Base-by-base conservation (phyloP, 345 rosid species). In the Populus simonii region DNA sequence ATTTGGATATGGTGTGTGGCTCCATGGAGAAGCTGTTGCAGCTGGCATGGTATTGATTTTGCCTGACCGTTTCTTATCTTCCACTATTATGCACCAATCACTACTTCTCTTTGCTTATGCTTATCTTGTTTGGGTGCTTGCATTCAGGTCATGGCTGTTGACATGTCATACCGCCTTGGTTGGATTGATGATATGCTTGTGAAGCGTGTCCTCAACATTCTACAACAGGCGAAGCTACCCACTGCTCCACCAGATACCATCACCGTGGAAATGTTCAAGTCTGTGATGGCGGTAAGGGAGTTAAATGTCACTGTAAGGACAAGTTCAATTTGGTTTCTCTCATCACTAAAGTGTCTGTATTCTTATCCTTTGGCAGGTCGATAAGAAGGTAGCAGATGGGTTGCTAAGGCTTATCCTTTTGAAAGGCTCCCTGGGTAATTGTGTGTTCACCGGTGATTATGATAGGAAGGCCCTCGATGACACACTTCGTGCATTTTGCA, bases 341-440 rank as follows among this genome's bases (percentile, higher is more conserved):
- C 18, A 68, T 36, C 27, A 7, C 49, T 75, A 36, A 71, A 23
- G 22, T 53, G 27, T 67, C 43, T 63, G 41, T 11, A 53, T 73
- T 67, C 39, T 47, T 55, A 18, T 41, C 38, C 66, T 51, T 41
- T 77, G 80, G 74, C 86, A 96, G 99, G 98, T 93, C 39, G 99
- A 96, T 87, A 96, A 96, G 91, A 96, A 96, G 88, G 99, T 96
- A 18, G 98, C 99, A 9, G 99, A 96, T 70, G 99, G 99, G 68
- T 75, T 93, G 69, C 88, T 93, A 72, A 89, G 98, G 89, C 97
- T 96, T 70, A 94, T 96, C 84, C 95, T 96, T 74, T 85, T 96
- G 65, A 90, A 94, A 88, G 99, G 98, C 43, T 92, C 98, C 72
- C 88, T 91, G 11, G 97, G 99, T 79, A 93, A 89, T 78, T 96